These are phyloP conservation scores for Solanum bulbocastanum DNA, from an alignment of 257 asterid genomes.

Conservation along the genomic window DNA sequence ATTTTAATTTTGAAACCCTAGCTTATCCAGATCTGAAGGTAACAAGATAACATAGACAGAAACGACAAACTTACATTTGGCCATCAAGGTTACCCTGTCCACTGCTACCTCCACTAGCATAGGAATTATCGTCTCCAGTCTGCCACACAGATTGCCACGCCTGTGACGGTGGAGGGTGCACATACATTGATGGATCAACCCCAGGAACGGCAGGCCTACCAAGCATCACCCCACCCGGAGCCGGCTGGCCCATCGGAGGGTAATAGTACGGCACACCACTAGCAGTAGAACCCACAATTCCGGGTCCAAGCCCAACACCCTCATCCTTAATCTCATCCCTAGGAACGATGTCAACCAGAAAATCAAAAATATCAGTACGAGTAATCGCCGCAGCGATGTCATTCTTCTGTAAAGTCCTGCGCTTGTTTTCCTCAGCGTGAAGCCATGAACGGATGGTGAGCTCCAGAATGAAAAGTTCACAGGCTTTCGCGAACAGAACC, in stretches of 20 bases:
- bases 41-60: background rate
- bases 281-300: constrained; percentile 22
- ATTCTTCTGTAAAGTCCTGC: constrained; percentile 87
- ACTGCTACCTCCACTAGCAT: constrained; percentile 42
- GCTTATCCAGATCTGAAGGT: background rate
- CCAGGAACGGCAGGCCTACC: constrained; percentile 67
- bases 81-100: constrained; percentile 65
- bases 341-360: constrained; percentile 88
- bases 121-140: constrained; percentile 50
- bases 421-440: constrained; percentile 94
- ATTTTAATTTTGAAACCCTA: background rate
- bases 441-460: constrained; percentile 91
- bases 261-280: constrained; percentile 74
- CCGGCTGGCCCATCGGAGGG: constrained; percentile 69
- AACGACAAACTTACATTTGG: constrained; percentile 33
- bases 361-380: constrained; percentile 84
- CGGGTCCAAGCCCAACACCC: constrained; percentile 23
- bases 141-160: constrained; percentile 92
- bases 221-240: constrained; percentile 42
- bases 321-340: constrained; percentile 84
- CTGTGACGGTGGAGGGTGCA: constrained; percentile 67
- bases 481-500: constrained; percentile 80
- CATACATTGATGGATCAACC: constrained; percentile 57
- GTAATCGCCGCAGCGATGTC: constrained; percentile 91
- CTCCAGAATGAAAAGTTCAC: constrained; percentile 86